Evolutionary conservation across 2,329 filamentous ascomycete genomes (phyloP), one percentile per base, ranked within the genome.

Genomic region (Alternaria longipes): DNA sequence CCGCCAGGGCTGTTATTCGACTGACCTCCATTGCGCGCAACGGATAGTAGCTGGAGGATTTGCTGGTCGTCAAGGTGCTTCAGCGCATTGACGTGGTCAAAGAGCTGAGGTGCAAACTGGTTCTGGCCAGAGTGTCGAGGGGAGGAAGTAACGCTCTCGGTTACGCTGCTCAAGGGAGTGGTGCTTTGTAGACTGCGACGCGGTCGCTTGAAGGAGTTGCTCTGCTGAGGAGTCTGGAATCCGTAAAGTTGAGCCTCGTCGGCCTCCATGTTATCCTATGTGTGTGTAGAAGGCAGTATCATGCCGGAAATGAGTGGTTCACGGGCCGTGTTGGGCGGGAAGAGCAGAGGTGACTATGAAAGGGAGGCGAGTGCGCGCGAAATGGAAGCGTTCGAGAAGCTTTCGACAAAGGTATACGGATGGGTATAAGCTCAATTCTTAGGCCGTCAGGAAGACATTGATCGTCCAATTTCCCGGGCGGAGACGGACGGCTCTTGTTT

Each of bases 61-160:
- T 77, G 75, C 52, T 78, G 72, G 63, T 79, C 76, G 57, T 79
- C 76, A 60, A 79, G 69, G 65, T 79, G 77, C 58, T 79, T 79
- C 44, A 79, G 62, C 36, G 74, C 77, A 67, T 79, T 76, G 62
- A 79, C 78, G 65, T 79, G 76, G 34, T 77, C 71, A 62, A 79
- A 76, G 54, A 79, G 73, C 36, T 78, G 76, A 26, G 74, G 74
- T 24, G 75, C 76, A 62, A 79, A 70, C 38, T 68, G 69, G 28
- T 67, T 66, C 51, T 78, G 74, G 58, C 70, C 68, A 20, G 75
- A 77, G 28, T 74, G 69, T 53, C 74, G 71, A 22, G 76, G 76
- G 28, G 76, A 78, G 28, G 76, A 74, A 30, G 75, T 74, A 50
- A 76, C 69, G 72, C 73, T 75, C 54, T 78, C 76, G 51, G 72